Evolutionary conservation across 1,139 yeast genomes (phyloP).

Genomic region (Wickerhamiella infanticola): DNA sequence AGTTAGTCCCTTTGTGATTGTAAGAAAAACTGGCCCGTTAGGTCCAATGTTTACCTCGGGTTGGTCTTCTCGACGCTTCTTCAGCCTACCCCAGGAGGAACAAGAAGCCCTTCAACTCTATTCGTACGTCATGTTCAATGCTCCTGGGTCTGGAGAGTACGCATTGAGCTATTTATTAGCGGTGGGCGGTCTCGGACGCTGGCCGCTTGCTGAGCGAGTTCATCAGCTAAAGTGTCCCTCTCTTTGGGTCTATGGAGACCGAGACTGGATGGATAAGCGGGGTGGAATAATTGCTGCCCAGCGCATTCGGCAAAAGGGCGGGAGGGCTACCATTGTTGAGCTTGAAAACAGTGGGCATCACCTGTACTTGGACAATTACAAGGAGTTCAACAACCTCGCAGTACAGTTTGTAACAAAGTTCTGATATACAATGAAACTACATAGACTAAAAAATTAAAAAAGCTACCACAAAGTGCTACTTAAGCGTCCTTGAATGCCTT

Average conservation of each 20-base stretch:
- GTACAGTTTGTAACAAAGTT: slow-evolving; percentile 4
- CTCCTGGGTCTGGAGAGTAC: slow-evolving; percentile 48
- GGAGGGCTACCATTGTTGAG: slow-evolving; percentile 31
- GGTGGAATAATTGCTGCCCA: slow-evolving; percentile 47
- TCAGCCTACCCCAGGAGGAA: slow-evolving; percentile 18
- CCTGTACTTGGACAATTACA: slow-evolving; percentile 57
- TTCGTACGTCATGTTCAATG: slow-evolving; percentile 43
- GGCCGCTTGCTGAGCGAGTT: slow-evolving; percentile 59
- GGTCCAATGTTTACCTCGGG: slow-evolving; percentile 29
- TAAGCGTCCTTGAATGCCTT: slow-evolving; percentile 17
- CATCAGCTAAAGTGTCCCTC: slow-evolving; percentile 30
- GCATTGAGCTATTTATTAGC: slow-evolving; percentile 49
- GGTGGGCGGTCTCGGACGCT: slow-evolving; percentile 61
- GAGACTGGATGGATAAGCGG: slow-evolving; percentile 71
- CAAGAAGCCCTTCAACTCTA: slow-evolving; percentile 34
- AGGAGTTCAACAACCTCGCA: slow-evolving; percentile 29
- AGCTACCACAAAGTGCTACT: not conserved
- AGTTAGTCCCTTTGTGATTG: slow-evolving; percentile 26
- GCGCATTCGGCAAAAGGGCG: slow-evolving; percentile 23
- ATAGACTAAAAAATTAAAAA: not conserved
- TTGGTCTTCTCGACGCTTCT: slow-evolving; percentile 29
- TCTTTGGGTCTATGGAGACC: slow-evolving; percentile 59
- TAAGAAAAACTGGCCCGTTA: slow-evolving; percentile 27
- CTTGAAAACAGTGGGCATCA: slow-evolving; percentile 61
- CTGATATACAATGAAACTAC: not conserved